Conservation (phyloP, 305 asterid genomes). For the Andrographis paniculata region DNA sequence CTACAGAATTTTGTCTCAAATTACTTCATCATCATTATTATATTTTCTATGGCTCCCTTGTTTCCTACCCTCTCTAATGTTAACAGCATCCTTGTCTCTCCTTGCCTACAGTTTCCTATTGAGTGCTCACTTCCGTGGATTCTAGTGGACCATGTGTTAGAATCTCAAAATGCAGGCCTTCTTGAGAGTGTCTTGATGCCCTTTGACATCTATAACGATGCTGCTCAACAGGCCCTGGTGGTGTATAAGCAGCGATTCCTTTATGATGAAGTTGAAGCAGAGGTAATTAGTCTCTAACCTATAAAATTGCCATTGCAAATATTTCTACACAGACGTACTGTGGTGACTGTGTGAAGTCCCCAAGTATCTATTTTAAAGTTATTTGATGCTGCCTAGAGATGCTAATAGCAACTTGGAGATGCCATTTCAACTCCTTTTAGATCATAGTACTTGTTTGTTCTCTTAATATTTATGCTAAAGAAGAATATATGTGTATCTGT, state of each 20-base stretch:
- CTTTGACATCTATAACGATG: constrained; percentile 95
- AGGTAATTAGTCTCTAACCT: constrained; percentile 42
- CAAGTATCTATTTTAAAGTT: constrained; percentile 14
- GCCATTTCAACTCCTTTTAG: constrained; percentile 7
- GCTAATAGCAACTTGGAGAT: constrained; percentile 12
- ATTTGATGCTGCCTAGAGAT: constrained; percentile 6
- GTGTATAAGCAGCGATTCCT: constrained; percentile 95
- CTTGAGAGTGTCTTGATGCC: constrained; percentile 89
- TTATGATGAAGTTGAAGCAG: constrained; percentile 98
- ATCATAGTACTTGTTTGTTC: constrained; percentile 3
- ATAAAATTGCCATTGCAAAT: background rate
- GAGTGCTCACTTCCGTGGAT: constrained; percentile 99
- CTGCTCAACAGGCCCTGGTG: constrained; percentile 93
- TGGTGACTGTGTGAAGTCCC: constrained; percentile 3
- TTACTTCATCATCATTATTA: background rate
- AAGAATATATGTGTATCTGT: background rate
- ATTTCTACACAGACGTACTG: constrained; percentile 5
- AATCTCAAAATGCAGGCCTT: constrained; percentile 74
- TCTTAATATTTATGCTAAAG: constrained; percentile 6
- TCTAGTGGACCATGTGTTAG: constrained; percentile 91
- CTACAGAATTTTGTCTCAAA: background rate
- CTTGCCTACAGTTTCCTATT: constrained; percentile 75
- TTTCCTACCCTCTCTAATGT: constrained; percentile 9
- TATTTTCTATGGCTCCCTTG: background rate
- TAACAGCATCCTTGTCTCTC: constrained; percentile 11